Conservation (phyloP, 2,329 filamentous ascomycete genomes). For the Ceratocystis cacaofunesta region DNA sequence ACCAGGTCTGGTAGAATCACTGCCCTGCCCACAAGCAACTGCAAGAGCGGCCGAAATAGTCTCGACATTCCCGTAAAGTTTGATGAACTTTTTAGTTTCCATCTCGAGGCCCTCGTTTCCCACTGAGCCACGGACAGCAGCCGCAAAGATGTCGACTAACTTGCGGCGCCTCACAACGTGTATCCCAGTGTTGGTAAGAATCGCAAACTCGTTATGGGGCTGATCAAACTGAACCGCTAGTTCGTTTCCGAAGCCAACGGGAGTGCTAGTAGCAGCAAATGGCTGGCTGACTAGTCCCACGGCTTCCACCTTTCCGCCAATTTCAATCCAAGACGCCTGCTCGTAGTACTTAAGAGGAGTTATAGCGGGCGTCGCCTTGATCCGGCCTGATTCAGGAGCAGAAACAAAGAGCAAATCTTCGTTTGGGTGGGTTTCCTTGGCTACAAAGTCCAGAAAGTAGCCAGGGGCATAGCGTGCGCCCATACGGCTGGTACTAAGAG, state of each 20-base stretch:
- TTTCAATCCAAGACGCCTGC: slow-evolving; percentile 61
- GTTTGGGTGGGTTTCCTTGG: slow-evolving; percentile 42
- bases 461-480: slow-evolving; percentile 63
- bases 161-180: slow-evolving; percentile 72
- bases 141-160: slow-evolving; percentile 82
- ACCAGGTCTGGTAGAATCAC: slow-evolving; percentile 49
- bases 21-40: slow-evolving; percentile 86
- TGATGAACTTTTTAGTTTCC: slow-evolving; percentile 71
- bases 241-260: slow-evolving; percentile 82
- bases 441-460: slow-evolving; percentile 76
- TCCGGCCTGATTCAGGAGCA: slow-evolving; percentile 74
- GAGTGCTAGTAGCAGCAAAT: slow-evolving; percentile 52
- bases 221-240: slow-evolving; percentile 90
- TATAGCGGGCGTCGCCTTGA: slow-evolving; percentile 44
- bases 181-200: slow-evolving; percentile 81
- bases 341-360: slow-evolving; percentile 54
- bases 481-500: slow-evolving; percentile 34
- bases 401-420: slow-evolving; percentile 66
- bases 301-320: slow-evolving; percentile 60
- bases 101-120: slow-evolving; percentile 69
- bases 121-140: slow-evolving; percentile 56
- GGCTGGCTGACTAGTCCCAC: slow-evolving; percentile 62
- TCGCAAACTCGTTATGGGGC: slow-evolving; percentile 65
- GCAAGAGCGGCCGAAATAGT: slow-evolving; percentile 82
- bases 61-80: slow-evolving; percentile 74